These are phyloP conservation scores for Eimeria zaria DNA, from an alignment of 169 alveolate genomes.

Conservation along the genomic window DNA sequence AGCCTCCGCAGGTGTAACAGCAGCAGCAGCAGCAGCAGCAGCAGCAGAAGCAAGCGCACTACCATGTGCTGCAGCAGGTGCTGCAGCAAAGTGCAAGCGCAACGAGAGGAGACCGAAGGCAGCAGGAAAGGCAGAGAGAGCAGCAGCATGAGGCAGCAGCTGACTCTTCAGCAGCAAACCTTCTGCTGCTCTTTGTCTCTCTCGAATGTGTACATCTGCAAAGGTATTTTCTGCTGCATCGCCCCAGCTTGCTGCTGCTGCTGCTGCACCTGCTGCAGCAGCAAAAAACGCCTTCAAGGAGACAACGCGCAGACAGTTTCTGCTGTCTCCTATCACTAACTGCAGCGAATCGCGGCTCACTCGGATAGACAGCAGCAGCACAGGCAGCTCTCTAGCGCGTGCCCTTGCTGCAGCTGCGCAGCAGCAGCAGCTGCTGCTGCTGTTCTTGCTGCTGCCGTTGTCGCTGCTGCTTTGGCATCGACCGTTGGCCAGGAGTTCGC, in stretches of 20 bases:
- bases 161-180: slow-evolving; percentile 23
- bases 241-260: slow-evolving; percentile 40
- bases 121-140: slow-evolving; percentile 74
- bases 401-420: slow-evolving; percentile 17
- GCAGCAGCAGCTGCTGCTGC: slow-evolving; percentile 54
- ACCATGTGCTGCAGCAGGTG: slow-evolving; percentile 27
- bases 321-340: slow-evolving; percentile 40
- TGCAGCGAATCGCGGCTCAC: slow-evolving; percentile 19
- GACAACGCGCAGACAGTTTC: slow-evolving; percentile 32
- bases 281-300: slow-evolving; percentile 32
- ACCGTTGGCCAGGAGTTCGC: neutral
- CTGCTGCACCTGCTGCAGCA: slow-evolving; percentile 73
- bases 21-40: slow-evolving; percentile 3
- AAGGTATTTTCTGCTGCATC: neutral
- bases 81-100: slow-evolving; percentile 5
- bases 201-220: neutral
- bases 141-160: slow-evolving; percentile 70
- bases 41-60: neutral
- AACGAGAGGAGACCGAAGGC: slow-evolving; percentile 63
- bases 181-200: slow-evolving; percentile 54
- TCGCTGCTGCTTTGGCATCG: slow-evolving; percentile 17
- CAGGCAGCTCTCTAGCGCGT: slow-evolving; percentile 27
- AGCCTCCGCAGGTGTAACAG: neutral
- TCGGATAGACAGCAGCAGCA: slow-evolving; percentile 62
- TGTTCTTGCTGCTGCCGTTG: neutral